phyloP scores from a whole-genome alignment of 371 early-diverging fungal species.

The Fennellomyces sp. region DNA sequence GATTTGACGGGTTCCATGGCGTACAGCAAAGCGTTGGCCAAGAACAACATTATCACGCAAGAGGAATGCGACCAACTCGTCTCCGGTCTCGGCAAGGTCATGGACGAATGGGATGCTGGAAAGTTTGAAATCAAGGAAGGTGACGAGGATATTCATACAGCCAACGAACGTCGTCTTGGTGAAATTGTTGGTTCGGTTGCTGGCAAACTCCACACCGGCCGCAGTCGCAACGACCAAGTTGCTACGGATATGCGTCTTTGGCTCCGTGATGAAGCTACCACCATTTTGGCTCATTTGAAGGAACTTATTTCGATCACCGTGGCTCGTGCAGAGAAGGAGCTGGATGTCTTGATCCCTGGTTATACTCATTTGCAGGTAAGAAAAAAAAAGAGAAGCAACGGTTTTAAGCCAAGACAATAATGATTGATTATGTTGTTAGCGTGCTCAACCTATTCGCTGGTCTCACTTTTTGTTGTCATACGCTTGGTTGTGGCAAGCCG shows the following conservation, averaged over 20 bases:
- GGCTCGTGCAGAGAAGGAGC: slow-evolving; percentile 81
- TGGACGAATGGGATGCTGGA: slow-evolving; percentile 80
- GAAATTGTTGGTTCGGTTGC: slow-evolving; percentile 92
- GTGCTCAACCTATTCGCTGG: slow-evolving; percentile 99
- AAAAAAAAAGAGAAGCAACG: neutral
- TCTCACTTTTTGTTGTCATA: slow-evolving; percentile 87
- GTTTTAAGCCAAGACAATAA: neutral
- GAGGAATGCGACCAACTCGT: slow-evolving; percentile 76
- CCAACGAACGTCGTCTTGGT: slow-evolving; percentile 94
- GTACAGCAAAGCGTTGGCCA: slow-evolving; percentile 85
- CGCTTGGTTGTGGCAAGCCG: slow-evolving; percentile 89
- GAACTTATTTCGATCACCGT: slow-evolving; percentile 76
- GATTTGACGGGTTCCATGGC: slow-evolving; percentile 91
- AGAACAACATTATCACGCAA: slow-evolving; percentile 74
- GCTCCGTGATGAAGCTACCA: slow-evolving; percentile 80
- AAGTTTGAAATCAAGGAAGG: slow-evolving; percentile 76
- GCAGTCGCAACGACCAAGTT: slow-evolving; percentile 95
- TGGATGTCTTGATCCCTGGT: slow-evolving; percentile 95
- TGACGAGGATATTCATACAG: slow-evolving; percentile 98
- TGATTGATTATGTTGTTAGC: slow-evolving; percentile 32
- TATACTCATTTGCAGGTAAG: slow-evolving; percentile 94
- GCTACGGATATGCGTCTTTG: slow-evolving; percentile 98
- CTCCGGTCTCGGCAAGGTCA: slow-evolving; percentile 76
- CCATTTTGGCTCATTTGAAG: slow-evolving; percentile 66
- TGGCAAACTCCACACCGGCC: slow-evolving; percentile 97